Evolutionary conservation across 1,139 yeast species (phyloP).

Genomic region (Wickerhamomyces sp.): DNA sequence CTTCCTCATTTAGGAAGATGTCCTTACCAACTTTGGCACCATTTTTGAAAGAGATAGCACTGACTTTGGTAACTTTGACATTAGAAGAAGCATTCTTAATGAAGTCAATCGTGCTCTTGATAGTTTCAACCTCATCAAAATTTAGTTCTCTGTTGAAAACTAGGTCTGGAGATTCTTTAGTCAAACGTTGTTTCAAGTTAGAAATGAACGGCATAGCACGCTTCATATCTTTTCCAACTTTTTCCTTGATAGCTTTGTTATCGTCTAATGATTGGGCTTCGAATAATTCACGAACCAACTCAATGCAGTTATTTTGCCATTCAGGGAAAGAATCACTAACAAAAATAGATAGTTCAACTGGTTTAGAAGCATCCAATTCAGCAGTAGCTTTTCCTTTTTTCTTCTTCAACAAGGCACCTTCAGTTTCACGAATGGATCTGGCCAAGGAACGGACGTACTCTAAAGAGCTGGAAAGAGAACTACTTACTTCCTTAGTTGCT

Average conservation of each 20-base stretch:
- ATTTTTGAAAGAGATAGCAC: slow-evolving; percentile 53
- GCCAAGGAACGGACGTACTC: slow-evolving; percentile 73
- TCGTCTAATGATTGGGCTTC: slow-evolving; percentile 59
- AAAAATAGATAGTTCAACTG: slow-evolving; percentile 68
- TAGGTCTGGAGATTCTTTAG: slow-evolving; percentile 59
- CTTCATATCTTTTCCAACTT: slow-evolving; percentile 72
- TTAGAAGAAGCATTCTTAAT: slow-evolving; percentile 66
- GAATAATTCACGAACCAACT: slow-evolving; percentile 74
- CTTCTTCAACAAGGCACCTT: slow-evolving; percentile 81
- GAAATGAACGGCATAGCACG: slow-evolving; percentile 98
- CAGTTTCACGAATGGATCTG: slow-evolving; percentile 88
- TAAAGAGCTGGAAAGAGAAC: slow-evolving; percentile 60
- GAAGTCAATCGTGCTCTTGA: slow-evolving; percentile 49
- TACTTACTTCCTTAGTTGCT: slow-evolving; percentile 60
- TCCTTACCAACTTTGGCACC: slow-evolving; percentile 62
- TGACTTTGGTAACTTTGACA: slow-evolving; percentile 52
- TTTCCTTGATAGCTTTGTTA: slow-evolving; percentile 54
- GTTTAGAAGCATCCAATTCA: slow-evolving; percentile 66
- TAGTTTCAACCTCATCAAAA: slow-evolving; percentile 70
- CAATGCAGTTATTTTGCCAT: slow-evolving; percentile 91
- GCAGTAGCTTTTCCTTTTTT: slow-evolving; percentile 76
- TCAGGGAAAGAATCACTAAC: slow-evolving; percentile 86
- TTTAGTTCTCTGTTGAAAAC: slow-evolving; percentile 86
- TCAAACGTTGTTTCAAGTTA: slow-evolving; percentile 73
- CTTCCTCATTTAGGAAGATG: slow-evolving; percentile 64